A percentile compares a stretch with the other conserved stretches of the same genome.
phyloP scores from a whole-genome alignment of 106 monocot species.

The Dactylorhiza incarnata region DNA sequence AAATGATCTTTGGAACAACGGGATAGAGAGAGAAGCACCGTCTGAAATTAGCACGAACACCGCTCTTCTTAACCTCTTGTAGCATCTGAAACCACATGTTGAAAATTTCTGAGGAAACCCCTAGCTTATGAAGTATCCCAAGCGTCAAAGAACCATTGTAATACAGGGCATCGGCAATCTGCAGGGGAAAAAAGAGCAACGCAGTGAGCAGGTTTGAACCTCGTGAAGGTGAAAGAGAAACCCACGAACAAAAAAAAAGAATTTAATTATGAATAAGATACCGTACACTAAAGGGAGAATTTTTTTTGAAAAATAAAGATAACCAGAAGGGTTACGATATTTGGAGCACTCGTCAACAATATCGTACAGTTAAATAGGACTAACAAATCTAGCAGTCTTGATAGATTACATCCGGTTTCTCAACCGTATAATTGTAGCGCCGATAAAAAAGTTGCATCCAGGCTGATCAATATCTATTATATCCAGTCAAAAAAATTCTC shows the following conservation, averaged over 20 bases:
- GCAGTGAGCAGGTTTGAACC: background rate
- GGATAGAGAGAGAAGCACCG: constrained; percentile 28
- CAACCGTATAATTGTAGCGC: background rate
- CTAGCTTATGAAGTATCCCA: constrained; percentile 62
- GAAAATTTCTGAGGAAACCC: constrained; percentile 79
- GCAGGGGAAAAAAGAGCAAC: constrained; percentile 1
- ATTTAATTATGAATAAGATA: background rate
- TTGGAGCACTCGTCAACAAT: background rate
- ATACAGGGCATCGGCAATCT: constrained; percentile 91
- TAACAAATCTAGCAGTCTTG: background rate
- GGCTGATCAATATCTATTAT: background rate
- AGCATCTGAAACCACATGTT: constrained; percentile 90
- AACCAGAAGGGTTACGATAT: background rate
- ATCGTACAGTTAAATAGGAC: background rate
- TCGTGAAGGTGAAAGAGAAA: background rate
- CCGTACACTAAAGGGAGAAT: too few relatives aligned
- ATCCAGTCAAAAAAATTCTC: background rate
- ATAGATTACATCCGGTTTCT: background rate
- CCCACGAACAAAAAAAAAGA: background rate
- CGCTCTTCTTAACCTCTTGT: constrained; percentile 86
- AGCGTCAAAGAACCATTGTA: constrained; percentile 84
- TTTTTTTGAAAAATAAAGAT: background rate
- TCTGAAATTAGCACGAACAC: constrained; percentile 63
- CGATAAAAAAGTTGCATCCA: background rate
- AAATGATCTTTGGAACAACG: background rate